phyloP scores from a whole-genome alignment of 23 red algal genomes.

The Cyanidiococcus yangmingshanensis region DNA sequence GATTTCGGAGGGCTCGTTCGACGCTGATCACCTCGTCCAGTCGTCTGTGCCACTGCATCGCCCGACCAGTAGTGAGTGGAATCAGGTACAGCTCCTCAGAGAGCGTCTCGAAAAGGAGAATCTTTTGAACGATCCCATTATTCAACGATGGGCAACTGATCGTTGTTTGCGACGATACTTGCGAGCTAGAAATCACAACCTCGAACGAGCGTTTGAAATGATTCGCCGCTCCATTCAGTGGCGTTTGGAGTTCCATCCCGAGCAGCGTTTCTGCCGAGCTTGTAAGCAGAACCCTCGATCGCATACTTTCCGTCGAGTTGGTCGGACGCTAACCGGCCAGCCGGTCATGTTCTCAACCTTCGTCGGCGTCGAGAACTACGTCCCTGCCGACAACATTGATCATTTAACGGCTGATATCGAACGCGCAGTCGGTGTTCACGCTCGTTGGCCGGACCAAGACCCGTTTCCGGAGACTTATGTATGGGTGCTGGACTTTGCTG shows the following conservation, averaged over 20 bases:
- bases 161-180: slow-evolving; percentile 11
- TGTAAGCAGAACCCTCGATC: slow-evolving; percentile 18
- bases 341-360: slow-evolving; percentile 28
- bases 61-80: background rate
- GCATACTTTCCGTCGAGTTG: slow-evolving; percentile 26
- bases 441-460: slow-evolving; percentile 3
- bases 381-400: slow-evolving; percentile 25
- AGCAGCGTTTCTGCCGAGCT: slow-evolving; percentile 14
- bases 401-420: slow-evolving; percentile 21
- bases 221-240: slow-evolving; percentile 21
- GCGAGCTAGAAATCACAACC: slow-evolving; percentile 23
- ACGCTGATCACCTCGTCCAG: background rate
- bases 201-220: slow-evolving; percentile 22
- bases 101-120: background rate
- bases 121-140: background rate
- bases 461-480: slow-evolving; percentile 27
- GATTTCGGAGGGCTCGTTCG: background rate
- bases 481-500: slow-evolving; percentile 53
- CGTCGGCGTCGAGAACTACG: slow-evolving; percentile 24
- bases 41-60: background rate
- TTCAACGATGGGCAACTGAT: background rate
- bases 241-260: slow-evolving; percentile 21
- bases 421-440: background rate
- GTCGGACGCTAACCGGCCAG: slow-evolving; percentile 5
- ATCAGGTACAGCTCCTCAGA: background rate